Base-by-base conservation (phyloP, 2,329 filamentous ascomycete species). In the Beauveria medogensis region DNA sequence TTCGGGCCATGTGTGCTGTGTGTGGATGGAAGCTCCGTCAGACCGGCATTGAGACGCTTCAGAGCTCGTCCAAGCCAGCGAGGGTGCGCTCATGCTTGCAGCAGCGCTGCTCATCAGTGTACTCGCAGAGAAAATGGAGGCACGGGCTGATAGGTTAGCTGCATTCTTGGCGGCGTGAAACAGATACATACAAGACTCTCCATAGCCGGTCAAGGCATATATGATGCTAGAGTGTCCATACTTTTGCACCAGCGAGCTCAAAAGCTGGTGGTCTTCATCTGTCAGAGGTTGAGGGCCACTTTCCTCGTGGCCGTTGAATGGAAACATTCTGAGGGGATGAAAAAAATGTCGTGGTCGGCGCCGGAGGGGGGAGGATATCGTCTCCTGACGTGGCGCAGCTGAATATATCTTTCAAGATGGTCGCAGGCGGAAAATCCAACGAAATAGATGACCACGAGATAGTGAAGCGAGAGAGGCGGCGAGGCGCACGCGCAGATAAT, bases 61-160 rank as follows among this genome's bases (percentile, higher is more conserved):
- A 8, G 75, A 77, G 56, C 69, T 73, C 60, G 74, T 75, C 73
- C 74, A 78, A 20, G 71, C 72, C 57, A 77, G 66, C 7, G 76
- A 77, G 6, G 75, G 74, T 7, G 72, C 74, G 64, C 72, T 76
- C 22, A 71, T 68, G 47, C 56, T 63, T 37, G 61, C 61, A 22
- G 24, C 40, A 18, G 64, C 59, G 63, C 70, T 74, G 68, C 75
- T 77, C 62, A 76, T 69, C 22, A 77, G 66, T 14, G 75, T 77
- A 22, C 69, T 72, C 53, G 73, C 71, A n/a, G 74, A 77, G 24
- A 75, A 68, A 14, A 71, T 73, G 4, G 75, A 77, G 55, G 72
- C 69, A 46, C 73, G 74, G 8, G 74, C 75, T 76, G 59, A 48
- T 7, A 12, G 34, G 26, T 57, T 62, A 60, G 41, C 55, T 26